Percentiles rank a stretch among this genome's conserved stretches.
phyloP scores from a whole-genome alignment of 140 eudicot genomes.

The Cichorium intybus region DNA sequence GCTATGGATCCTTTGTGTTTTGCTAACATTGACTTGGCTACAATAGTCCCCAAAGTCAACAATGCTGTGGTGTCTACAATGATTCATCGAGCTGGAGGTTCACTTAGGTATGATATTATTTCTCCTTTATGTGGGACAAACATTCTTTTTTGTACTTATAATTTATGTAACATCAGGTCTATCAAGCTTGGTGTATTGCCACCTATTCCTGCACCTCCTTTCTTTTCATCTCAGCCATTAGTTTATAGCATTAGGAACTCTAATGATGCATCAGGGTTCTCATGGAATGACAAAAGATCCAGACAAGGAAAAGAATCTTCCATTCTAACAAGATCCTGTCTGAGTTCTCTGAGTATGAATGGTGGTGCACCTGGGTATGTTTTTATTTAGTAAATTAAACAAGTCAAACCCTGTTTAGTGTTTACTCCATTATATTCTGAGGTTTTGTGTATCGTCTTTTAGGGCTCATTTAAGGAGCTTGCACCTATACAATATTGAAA shows the following conservation, averaged over 20 bases:
- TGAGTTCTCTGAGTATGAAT: slow-evolving; percentile 55
- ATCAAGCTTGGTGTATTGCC: slow-evolving; percentile 72
- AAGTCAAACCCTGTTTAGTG: not conserved
- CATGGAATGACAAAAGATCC: slow-evolving; percentile 78
- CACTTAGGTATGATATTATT: slow-evolving; percentile 45
- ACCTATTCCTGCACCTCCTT: slow-evolving; percentile 49
- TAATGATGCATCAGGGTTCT: slow-evolving; percentile 59
- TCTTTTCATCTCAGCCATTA: slow-evolving; percentile 60
- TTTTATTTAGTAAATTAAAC: slow-evolving; percentile 3
- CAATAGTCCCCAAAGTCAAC: slow-evolving; percentile 69
- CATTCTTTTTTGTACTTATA: slow-evolving; percentile 7
- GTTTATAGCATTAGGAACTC: slow-evolving; percentile 71
- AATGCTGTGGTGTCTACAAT: slow-evolving; percentile 69
- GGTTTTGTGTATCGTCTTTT: not conserved
- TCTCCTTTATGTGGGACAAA: not conserved
- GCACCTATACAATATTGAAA: slow-evolving; percentile 78
- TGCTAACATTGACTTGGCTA: slow-evolving; percentile 70
- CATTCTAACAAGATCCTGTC: slow-evolving; percentile 74
- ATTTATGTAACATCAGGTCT: slow-evolving; percentile 49
- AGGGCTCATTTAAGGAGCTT: slow-evolving; percentile 68
- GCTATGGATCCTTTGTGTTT: slow-evolving; percentile 78
- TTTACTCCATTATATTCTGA: not conserved
- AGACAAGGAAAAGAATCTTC: slow-evolving; percentile 76
- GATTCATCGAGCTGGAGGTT: slow-evolving; percentile 79
- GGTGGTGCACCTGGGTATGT: slow-evolving; percentile 70